phyloP scores from a whole-genome alignment of 2,329 filamentous ascomycete genomes.

The Cytospora piceicola region DNA sequence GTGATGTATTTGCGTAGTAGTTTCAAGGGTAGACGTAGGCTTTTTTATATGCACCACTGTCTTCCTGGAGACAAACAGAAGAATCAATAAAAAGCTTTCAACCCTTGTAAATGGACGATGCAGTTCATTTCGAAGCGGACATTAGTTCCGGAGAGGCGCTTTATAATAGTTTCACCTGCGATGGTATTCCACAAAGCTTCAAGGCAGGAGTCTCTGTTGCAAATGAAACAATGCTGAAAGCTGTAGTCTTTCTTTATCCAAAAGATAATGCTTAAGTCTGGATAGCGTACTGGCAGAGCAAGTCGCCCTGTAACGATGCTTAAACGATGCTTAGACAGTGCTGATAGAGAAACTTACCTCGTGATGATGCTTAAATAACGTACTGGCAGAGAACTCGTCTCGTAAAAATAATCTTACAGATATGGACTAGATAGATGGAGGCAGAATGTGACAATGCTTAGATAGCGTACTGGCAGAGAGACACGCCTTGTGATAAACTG shows the following conservation, averaged over 20 bases:
- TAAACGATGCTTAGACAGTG: too few species aligned
- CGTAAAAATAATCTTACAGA: too few species aligned
- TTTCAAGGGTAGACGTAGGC: not conserved
- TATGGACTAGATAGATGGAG: too few species aligned
- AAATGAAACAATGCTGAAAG: not conserved
- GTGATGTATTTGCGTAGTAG: not conserved
- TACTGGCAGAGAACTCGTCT: too few species aligned
- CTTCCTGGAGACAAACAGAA: not conserved
- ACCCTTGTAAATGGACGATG: not conserved
- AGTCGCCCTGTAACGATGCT: not conserved
- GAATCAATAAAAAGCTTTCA: not conserved
- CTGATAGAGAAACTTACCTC: too few species aligned
- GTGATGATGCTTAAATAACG: too few species aligned
- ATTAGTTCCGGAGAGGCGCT: not conserved
- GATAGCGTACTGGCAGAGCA: not conserved
- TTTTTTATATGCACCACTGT: not conserved
- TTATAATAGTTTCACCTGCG: not conserved
- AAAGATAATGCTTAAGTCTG: not conserved
- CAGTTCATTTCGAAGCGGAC: not conserved
- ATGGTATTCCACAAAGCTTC: not conserved
- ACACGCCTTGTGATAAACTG: too few species aligned
- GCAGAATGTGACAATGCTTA: too few species aligned
- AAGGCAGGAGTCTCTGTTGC: not conserved
- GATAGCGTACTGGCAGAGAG: too few species aligned
- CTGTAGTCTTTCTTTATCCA: not conserved